Evolutionary conservation across 306 rosid species (phyloP), one percentile per base, ranked within the genome.

Genomic region (Trifolium pratense): DNA sequence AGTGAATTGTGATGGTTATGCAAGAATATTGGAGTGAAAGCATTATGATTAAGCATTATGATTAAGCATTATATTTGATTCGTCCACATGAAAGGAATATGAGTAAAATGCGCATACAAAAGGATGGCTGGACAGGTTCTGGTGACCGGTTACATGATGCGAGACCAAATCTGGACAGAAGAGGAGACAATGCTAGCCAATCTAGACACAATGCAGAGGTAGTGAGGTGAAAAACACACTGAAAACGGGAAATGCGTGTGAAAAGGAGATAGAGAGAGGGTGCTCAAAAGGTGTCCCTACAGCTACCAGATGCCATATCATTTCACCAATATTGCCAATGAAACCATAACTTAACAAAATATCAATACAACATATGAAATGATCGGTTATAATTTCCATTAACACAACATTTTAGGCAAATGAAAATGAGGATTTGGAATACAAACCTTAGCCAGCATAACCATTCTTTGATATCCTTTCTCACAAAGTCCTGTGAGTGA

Each of bases 401-500:
- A 9, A 71, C 20, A 62, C 31, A 17, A 65, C 75, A 66, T 21
- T 66, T 13, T 73, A 16, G 23, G 43, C 11, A n/a, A 25, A 56
- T 48, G 36, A 65, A 73, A 69, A 61, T 77, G 45, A 64, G 68
- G 66, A 52, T 69, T 40, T 39, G 46, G 51, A 59, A 68, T 71
- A 66, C 71, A 31, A 69, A 92, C 97, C 97, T 95, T 82, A 95
- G 69, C 97, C 97, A 92, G 85, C 79, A 42, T 70, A 95, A 77
- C 99, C 99, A 95, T 81, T 92, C 99, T 82, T 85, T 87, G 78
- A 95, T 66, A 86, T 95, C 99, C 43, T 85, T 88, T 84, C 99
- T 88, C 78, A 95, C 99, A 87, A 92, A 95, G n/a, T 91, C 97
- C 86, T 95, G 99, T 29, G 99, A 95, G 81, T 95, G 99, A 85